Conservation (phyloP, 352 stramenopile species). For the Phytophthora ramorum region DNA sequence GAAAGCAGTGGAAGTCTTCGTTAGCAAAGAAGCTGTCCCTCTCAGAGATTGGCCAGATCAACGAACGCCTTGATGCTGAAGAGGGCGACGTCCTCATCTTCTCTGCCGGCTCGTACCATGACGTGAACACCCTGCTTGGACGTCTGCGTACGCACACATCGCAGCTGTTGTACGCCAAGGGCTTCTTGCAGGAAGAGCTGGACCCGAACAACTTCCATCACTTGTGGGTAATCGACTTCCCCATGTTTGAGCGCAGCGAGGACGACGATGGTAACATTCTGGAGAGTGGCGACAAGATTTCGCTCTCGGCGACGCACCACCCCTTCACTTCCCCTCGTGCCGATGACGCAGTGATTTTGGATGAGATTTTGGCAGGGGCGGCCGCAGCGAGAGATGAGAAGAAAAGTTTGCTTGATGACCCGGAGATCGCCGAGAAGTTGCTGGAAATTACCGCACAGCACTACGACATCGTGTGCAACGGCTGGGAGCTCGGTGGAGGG, state of each 20-base stretch:
- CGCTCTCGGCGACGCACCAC: conserved; percentile 83
- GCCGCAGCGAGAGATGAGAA: conserved; percentile 18
- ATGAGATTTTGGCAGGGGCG: conserved; percentile 46
- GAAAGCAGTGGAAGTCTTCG: conserved; percentile 77
- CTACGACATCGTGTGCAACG: conserved; percentile 92
- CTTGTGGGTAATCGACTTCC: conserved; percentile 89
- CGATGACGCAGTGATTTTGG: conserved; percentile 52
- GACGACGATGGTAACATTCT: conserved; percentile 48
- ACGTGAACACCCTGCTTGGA: conserved; percentile 65
- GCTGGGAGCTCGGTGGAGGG: conserved; percentile 86
- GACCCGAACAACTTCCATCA: conserved; percentile 76
- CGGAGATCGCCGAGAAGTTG: conserved; percentile 58
- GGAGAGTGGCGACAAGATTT: conserved; percentile 39
- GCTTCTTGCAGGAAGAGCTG: conserved; percentile 67
- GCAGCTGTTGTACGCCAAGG: conserved; percentile 67
- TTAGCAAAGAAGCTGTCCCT: conserved; percentile 65
- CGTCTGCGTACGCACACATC: conserved; percentile 70
- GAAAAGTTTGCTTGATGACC: conserved; percentile 58
- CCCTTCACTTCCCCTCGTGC: conserved; percentile 82
- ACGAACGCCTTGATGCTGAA: conserved; percentile 53
- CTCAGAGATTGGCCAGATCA: conserved; percentile 57
- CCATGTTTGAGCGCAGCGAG: conserved; percentile 85
- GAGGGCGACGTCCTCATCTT: conserved; percentile 80
- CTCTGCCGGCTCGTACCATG: conserved; percentile 58
- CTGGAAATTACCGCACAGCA: conserved; percentile 76